phyloP scores from a whole-genome alignment of 768 basidiomycete genomes.

The Tricholoma terreum region DNA sequence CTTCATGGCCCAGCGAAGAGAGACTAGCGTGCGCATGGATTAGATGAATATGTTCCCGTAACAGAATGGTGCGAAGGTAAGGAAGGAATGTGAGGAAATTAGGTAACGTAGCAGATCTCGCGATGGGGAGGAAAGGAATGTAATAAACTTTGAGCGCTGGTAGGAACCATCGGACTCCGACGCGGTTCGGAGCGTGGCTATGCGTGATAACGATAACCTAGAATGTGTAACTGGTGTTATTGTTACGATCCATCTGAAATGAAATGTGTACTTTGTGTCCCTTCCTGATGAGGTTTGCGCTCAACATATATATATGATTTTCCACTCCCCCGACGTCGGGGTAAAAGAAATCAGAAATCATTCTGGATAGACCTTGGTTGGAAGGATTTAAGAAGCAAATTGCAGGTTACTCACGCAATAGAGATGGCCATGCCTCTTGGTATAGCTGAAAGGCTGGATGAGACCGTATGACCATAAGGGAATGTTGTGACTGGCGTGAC shows the following conservation, averaged over 20 bases:
- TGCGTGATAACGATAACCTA: constrained; percentile 96
- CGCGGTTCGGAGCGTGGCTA: constrained; percentile 79
- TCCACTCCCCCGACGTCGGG: constrained; percentile 95
- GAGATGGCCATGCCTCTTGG: constrained; percentile 26
- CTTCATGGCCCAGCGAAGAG: constrained; percentile 90
- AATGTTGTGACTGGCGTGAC: no score
- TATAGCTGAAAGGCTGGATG: no score
- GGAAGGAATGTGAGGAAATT: constrained; percentile 92
- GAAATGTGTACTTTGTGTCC: constrained; percentile 72
- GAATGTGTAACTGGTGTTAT: constrained; percentile 1
- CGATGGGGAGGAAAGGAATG: constrained; percentile 85
- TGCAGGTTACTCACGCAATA: constrained; percentile 30
- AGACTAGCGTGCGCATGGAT: constrained; percentile 92
- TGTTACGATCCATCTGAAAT: not conserved
- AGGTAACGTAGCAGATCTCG: constrained; percentile 90
- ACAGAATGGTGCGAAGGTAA: constrained; percentile 83
- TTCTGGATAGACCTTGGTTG: constrained; percentile 42
- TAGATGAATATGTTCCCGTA: constrained; percentile 82
- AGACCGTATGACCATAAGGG: no score
- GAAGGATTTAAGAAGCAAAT: not conserved
- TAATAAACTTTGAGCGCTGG: constrained; percentile 92
- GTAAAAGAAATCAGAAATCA: constrained; percentile 97
- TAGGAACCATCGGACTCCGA: constrained; percentile 86
- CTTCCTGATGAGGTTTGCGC: constrained; percentile 71
- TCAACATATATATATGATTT: constrained; percentile 92